Evolutionary conservation across 345 rosid species (phyloP).

Genomic region (Linum trigynum): DNA sequence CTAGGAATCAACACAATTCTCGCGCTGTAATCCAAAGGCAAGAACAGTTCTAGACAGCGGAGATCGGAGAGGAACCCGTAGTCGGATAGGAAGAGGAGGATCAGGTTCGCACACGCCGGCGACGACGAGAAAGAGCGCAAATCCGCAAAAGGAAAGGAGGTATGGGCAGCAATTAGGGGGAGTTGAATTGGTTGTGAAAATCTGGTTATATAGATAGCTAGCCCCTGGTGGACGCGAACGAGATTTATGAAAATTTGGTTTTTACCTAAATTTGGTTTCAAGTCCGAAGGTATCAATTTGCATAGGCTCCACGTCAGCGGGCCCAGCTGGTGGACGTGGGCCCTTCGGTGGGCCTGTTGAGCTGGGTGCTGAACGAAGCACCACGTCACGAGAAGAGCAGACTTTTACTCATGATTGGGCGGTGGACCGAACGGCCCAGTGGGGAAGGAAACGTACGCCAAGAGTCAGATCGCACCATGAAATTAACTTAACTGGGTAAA

Average conservation of each 20-base stretch:
- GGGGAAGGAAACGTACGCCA: neutral
- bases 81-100: neutral
- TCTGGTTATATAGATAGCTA: neutral
- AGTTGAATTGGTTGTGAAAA: neutral
- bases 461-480: too few species aligned
- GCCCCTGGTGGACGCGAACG: conserved; percentile 25
- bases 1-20: conserved; percentile 4
- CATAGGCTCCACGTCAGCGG: conserved; percentile 11
- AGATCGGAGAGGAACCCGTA: neutral
- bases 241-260: conserved; percentile 2
- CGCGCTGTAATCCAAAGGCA: neutral
- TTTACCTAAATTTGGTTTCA: conserved; percentile 2
- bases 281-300: conserved; percentile 11
- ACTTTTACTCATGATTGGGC: conserved; percentile 2
- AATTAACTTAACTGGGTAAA: too few species aligned
- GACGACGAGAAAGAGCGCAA: neutral
- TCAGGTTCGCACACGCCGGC: neutral
- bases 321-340: neutral
- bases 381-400: conserved; percentile 16
- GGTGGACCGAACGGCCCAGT: neutral
- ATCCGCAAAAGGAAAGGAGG: neutral
- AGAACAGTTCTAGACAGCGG: neutral
- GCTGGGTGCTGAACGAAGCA: neutral
- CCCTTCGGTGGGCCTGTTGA: neutral
- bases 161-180: too few species aligned